phyloP scores from a whole-genome alignment of 2,329 filamentous ascomycete genomes.

The Penicillium sp. region DNA sequence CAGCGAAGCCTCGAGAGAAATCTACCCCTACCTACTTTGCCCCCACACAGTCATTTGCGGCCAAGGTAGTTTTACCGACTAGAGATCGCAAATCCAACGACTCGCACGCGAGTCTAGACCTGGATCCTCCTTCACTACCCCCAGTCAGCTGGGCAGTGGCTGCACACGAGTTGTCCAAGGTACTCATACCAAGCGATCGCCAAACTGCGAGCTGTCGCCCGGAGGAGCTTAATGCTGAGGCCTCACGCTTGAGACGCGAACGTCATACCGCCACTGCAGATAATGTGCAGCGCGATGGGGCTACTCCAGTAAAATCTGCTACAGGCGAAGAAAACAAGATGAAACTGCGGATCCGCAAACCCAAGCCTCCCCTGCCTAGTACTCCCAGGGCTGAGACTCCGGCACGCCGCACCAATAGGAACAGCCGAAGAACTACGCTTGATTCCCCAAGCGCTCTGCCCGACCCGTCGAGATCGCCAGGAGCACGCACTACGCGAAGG shows the following conservation, averaged over 20 bases:
- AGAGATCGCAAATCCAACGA: constrained; percentile 54
- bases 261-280: constrained; percentile 60
- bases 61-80: constrained; percentile 73
- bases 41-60: constrained; percentile 84
- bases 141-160: constrained; percentile 86
- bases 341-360: constrained; percentile 74
- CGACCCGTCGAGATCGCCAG: constrained; percentile 34
- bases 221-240: constrained; percentile 77
- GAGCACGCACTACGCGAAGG: constrained; percentile 29
- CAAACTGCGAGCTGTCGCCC: constrained; percentile 76
- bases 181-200: constrained; percentile 77
- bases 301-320: constrained; percentile 25
- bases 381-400: constrained; percentile 61
- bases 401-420: constrained; percentile 54
- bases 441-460: constrained; percentile 57
- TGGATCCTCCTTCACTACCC: constrained; percentile 67
- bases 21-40: constrained; percentile 76
- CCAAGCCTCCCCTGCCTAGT: constrained; percentile 48
- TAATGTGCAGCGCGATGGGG: constrained; percentile 17
- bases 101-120: constrained; percentile 52
- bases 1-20: constrained; percentile 61
- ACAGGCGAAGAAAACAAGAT: constrained; percentile 61
- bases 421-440: constrained; percentile 66
- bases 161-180: constrained; percentile 78
- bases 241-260: constrained; percentile 67